Conservation (phyloP, 2,329 filamentous ascomycete genomes). For the Paecilomyces sp. region DNA sequence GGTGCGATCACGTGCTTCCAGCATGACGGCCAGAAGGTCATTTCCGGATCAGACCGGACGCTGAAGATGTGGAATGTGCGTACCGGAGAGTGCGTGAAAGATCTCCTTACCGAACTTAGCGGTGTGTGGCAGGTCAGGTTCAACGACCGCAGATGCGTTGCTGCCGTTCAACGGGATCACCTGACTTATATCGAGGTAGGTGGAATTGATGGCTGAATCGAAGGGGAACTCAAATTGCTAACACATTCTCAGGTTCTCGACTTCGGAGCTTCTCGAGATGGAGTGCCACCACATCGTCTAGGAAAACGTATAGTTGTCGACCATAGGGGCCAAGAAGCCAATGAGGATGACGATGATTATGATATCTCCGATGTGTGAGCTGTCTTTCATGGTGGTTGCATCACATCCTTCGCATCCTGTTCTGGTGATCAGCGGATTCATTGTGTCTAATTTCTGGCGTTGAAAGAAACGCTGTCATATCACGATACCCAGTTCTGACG, state of each 20-base stretch:
- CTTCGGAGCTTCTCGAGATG: constrained; percentile 89
- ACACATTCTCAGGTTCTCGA: constrained; percentile 69
- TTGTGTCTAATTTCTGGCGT: neutral
- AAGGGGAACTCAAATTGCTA: constrained; percentile 6
- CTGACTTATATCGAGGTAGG: constrained; percentile 93
- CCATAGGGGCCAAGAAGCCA: constrained; percentile 30
- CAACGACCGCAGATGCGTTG: constrained; percentile 89
- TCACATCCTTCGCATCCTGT: neutral
- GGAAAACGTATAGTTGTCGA: constrained; percentile 63
- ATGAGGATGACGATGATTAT: constrained; percentile 24
- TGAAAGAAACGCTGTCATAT: constrained; percentile 3
- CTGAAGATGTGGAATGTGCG: constrained; percentile 98
- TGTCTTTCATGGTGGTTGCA: neutral
- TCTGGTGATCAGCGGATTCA: neutral
- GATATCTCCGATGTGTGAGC: constrained; percentile 19
- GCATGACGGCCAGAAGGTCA: constrained; percentile 93
- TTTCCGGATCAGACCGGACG: constrained; percentile 89
- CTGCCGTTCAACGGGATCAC: constrained; percentile 86
- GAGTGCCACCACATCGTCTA: constrained; percentile 66
- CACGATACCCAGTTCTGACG: constrained; percentile 32
- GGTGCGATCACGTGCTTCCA: constrained; percentile 98
- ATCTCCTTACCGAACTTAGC: constrained; percentile 84
- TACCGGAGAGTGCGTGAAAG: constrained; percentile 85
- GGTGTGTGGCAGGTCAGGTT: constrained; percentile 99
- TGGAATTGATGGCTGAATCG: constrained; percentile 7